Percentiles rank a stretch among this genome's conserved stretches.
phyloP scores from a whole-genome alignment of 306 rosid species.

The Cucumis sativus region DNA sequence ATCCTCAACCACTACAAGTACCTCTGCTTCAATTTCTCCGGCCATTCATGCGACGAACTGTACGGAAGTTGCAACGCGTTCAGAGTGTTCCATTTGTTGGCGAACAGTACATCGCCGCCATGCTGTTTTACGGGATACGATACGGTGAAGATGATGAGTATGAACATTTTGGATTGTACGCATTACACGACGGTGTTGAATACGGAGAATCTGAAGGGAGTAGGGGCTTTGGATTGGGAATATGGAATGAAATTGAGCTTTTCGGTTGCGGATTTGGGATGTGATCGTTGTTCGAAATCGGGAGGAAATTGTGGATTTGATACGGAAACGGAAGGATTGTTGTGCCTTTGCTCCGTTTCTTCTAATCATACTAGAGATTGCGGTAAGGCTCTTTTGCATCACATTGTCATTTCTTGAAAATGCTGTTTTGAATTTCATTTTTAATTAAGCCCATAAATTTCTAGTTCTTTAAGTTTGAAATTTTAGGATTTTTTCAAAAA shows the following conservation, averaged over 20 bases:
- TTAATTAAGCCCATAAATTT: too few species aligned
- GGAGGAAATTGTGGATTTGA: conserved; percentile 89
- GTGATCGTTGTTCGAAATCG: conserved; percentile 43
- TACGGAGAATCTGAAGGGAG: conserved; percentile 34
- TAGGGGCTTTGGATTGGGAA: conserved; percentile 80
- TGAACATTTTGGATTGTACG: conserved; percentile 80
- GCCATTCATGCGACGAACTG: conserved; percentile 85
- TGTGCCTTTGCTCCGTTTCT: conserved; percentile 63
- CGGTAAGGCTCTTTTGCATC: conserved; percentile 26
- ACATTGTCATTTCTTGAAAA: too few species aligned
- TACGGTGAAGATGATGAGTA: conserved; percentile 67
- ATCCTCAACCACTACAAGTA: conserved; percentile 83
- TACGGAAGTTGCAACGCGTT: conserved; percentile 70
- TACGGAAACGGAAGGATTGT: conserved; percentile 59
- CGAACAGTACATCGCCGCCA: conserved; percentile 54
- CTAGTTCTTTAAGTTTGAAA: too few species aligned
- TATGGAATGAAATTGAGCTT: conserved; percentile 74
- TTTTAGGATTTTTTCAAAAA: too few species aligned
- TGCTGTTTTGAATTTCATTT: too few species aligned
- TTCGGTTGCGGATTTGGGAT: conserved; percentile 59
- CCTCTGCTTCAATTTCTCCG: conserved; percentile 78
- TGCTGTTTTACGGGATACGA: conserved; percentile 72
- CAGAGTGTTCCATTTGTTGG: conserved; percentile 49
- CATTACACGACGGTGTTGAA: conserved; percentile 68
- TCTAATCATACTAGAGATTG: conserved; percentile 52